Percentiles rank a stretch among this genome's conserved stretches.
These are phyloP conservation scores for Beauveria australis DNA, from an alignment of 2,329 filamentous ascomycete genomes.

Conservation along the genomic window DNA sequence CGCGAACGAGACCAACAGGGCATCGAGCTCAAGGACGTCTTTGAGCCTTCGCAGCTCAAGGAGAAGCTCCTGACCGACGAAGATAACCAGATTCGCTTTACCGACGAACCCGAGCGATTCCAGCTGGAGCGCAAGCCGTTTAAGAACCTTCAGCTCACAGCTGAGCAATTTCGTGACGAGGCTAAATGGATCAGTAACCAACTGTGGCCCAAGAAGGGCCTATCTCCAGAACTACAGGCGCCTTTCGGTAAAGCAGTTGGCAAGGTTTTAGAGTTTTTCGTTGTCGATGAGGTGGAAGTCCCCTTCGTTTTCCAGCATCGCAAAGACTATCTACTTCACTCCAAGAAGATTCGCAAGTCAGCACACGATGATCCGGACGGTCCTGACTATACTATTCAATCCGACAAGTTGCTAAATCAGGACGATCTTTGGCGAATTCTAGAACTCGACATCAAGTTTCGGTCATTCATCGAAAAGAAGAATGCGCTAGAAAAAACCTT, in stretches of 20 bases:
- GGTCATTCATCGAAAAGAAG: slow-evolving; percentile 85
- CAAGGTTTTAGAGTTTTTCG: slow-evolving; percentile 92
- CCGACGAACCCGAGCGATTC: slow-evolving; percentile 88
- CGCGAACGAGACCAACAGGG: slow-evolving; percentile 71
- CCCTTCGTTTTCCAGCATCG: slow-evolving; percentile 98
- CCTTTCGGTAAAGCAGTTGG: slow-evolving; percentile 83
- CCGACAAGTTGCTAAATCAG: slow-evolving; percentile 84
- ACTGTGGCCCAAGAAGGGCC: slow-evolving; percentile 78
- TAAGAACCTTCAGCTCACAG: slow-evolving; percentile 68
- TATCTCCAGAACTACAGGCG: slow-evolving; percentile 62
- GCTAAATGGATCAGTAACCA: slow-evolving; percentile 84
- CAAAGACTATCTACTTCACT: slow-evolving; percentile 94
- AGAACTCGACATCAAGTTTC: slow-evolving; percentile 90
- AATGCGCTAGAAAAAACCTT: slow-evolving; percentile 75
- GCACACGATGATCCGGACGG: slow-evolving; percentile 59
- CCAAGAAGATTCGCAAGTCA: slow-evolving; percentile 59
- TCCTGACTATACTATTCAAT: slow-evolving; percentile 64
- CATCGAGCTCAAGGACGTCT: slow-evolving; percentile 93
- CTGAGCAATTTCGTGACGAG: slow-evolving; percentile 85
- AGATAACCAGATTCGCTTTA: slow-evolving; percentile 81
- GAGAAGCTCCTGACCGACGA: slow-evolving; percentile 94
- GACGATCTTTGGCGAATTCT: slow-evolving; percentile 93
- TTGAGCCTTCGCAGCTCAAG: slow-evolving; percentile 88
- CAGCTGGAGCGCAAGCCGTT: slow-evolving; percentile 87
- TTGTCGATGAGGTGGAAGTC: slow-evolving; percentile 88